A percentile compares a stretch with the other conserved stretches of the same genome.
Evolutionary conservation across 495 filamentous ascomycete species (phyloP).

Genomic region (Tuber borchii): DNA sequence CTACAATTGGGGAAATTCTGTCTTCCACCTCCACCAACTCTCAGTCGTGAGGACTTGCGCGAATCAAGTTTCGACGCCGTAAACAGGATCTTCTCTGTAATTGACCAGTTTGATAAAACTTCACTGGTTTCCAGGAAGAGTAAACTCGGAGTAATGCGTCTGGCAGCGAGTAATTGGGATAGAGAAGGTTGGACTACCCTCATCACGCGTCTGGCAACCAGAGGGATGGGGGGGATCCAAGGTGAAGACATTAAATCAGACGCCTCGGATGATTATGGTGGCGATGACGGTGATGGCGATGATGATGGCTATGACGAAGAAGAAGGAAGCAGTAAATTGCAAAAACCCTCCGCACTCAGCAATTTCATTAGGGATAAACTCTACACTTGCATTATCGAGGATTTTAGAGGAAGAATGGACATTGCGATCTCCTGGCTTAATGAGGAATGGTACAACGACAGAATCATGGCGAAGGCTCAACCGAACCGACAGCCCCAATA

Average conservation of each 20-base stretch:
- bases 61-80: slow-evolving; percentile 64
- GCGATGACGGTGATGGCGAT: slow-evolving; percentile 8
- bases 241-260: slow-evolving; percentile 45
- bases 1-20: slow-evolving; percentile 52
- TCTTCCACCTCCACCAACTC: slow-evolving; percentile 66
- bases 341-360: slow-evolving; percentile 32
- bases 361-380: slow-evolving; percentile 69
- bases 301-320: slow-evolving; percentile 35
- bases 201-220: slow-evolving; percentile 76
- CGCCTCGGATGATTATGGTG: neutral
- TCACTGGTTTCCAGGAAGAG: slow-evolving; percentile 42
- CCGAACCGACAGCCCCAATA: slow-evolving; percentile 56
- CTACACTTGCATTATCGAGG: slow-evolving; percentile 76
- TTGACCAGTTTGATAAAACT: slow-evolving; percentile 62
- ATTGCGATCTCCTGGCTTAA: slow-evolving; percentile 84
- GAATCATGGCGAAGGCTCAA: slow-evolving; percentile 51
- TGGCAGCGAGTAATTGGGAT: slow-evolving; percentile 80
- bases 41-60: slow-evolving; percentile 60
- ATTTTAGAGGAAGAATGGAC: slow-evolving; percentile 81
- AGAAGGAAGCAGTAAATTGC: slow-evolving; percentile 20
- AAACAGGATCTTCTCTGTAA: slow-evolving; percentile 67
- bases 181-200: slow-evolving; percentile 86
- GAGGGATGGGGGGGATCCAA: slow-evolving; percentile 60
- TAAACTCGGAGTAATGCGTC: slow-evolving; percentile 62
- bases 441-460: slow-evolving; percentile 97